A percentile compares a stretch with the other conserved stretches of the same genome.
These are phyloP conservation scores for Phanerochaete carnosa DNA, from an alignment of 768 basidiomycete genomes.

Conservation along the genomic window DNA sequence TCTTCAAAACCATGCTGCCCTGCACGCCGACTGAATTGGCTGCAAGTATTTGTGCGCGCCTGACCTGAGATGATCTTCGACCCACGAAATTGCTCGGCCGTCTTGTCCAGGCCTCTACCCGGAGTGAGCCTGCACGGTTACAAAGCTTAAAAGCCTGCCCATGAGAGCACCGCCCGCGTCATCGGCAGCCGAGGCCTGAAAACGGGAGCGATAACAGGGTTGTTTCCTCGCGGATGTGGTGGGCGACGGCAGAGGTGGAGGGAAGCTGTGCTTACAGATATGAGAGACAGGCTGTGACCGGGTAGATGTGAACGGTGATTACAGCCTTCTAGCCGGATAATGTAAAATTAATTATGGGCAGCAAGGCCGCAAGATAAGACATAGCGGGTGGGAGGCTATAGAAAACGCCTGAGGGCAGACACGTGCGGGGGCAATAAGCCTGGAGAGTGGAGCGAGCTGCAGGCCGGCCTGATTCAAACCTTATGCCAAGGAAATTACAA, in stretches of 20 bases:
- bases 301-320: not conserved
- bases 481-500: constrained; percentile 4
- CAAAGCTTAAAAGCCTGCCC: not conserved
- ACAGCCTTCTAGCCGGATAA: not conserved
- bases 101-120: constrained; percentile 4
- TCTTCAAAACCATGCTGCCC: constrained; percentile 1
- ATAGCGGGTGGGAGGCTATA: not conserved
- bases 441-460: constrained; percentile 1
- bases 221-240: not conserved
- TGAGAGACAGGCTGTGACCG: not conserved
- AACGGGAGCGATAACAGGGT: not conserved
- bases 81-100: not conserved
- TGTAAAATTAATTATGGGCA: not conserved
- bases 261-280: not conserved
- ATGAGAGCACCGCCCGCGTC: not conserved
- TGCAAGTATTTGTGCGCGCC: not conserved
- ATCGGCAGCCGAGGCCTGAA: not conserved
- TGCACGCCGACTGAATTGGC: constrained; percentile 1
- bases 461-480: constrained; percentile 11
- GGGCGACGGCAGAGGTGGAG: not conserved
- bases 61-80: constrained; percentile 2
- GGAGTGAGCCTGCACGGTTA: not conserved
- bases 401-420: not conserved
- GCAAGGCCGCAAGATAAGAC: not conserved
- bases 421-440: not conserved